These are phyloP conservation scores for Prunus persica DNA, from an alignment of 306 rosid genomes.

Conservation along the genomic window Prunus_persica_NCBIv2 NC_034015.1:12426001-12426500, in stretches of 20 bases:
- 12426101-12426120: neutral
- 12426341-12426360: neutral
- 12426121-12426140: neutral
- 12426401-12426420: slow-evolving; percentile 5
- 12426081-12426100: neutral
- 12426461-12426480: neutral
- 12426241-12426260: slow-evolving; percentile 50
- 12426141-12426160: neutral
- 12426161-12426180: neutral
- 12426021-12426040: neutral
- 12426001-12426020: slow-evolving; percentile 13
- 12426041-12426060: neutral
- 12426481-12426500: neutral
- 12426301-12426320: neutral
- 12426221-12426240: neutral
- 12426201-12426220: neutral
- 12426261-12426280: slow-evolving; percentile 12
- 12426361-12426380: neutral
- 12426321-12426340: neutral
- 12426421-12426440: neutral
- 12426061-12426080: neutral
- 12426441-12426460: slow-evolving; percentile 6
- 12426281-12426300: slow-evolving; percentile 2
- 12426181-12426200: neutral
- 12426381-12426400: neutral